A percentile compares a stretch with the other conserved stretches of the same genome.
phyloP scores from a whole-genome alignment of 176 grass and related monocot species.

The Saccharum spontaneum region DNA sequence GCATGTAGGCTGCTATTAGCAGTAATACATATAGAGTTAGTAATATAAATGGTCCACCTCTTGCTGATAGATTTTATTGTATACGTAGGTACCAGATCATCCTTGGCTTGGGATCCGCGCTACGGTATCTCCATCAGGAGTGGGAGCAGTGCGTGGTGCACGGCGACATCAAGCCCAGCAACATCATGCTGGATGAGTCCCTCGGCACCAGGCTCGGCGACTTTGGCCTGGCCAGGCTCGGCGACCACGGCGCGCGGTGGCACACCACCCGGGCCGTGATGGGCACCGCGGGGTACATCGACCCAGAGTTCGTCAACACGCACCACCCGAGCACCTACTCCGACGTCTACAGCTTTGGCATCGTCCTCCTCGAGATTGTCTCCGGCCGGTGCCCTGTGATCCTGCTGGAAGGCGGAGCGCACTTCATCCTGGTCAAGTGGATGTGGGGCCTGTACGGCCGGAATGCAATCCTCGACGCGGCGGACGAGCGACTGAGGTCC shows the following conservation, averaged over 20 bases:
- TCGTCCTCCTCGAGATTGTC: background rate
- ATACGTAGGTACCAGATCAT: too few species aligned
- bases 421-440: constrained; percentile 21
- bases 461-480: constrained; percentile 33
- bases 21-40: too few species aligned
- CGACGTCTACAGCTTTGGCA: constrained; percentile 60
- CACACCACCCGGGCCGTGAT: too few species aligned
- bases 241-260: background rate
- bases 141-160: background rate
- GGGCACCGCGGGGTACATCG: too few species aligned
- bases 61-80: too few species aligned
- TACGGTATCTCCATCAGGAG: background rate
- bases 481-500: background rate
- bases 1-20: too few species aligned
- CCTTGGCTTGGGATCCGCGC: background rate
- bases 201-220: constrained; percentile 28
- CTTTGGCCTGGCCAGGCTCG: constrained; percentile 13
- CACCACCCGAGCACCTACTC: background rate
- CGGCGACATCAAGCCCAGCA: background rate
- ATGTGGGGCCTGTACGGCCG: constrained; percentile 42
- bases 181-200: background rate
- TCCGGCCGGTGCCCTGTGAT: constrained; percentile 28
- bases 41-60: too few species aligned
- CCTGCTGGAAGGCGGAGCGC: background rate
- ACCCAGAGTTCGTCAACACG: too few species aligned